Conservation (phyloP, 2,329 filamentous ascomycete genomes). For the Fusarium longipes region DNA sequence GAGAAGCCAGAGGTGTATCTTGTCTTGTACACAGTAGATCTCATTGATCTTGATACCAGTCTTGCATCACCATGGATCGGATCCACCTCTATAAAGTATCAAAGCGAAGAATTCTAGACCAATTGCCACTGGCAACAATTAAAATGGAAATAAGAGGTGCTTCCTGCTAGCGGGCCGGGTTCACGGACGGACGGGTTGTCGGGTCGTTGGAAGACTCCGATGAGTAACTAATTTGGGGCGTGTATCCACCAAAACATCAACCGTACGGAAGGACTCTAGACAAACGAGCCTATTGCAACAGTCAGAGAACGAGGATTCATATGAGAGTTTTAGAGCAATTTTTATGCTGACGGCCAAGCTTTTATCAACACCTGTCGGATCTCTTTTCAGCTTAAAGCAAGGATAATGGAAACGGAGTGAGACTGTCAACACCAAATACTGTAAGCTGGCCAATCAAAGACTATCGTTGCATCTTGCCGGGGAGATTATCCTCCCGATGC, state of each 20-base stretch:
- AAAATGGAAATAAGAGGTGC: neutral
- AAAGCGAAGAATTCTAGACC: neutral
- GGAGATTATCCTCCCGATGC: constrained; percentile 29
- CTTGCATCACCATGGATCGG: neutral
- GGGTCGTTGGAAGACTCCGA: constrained; percentile 51
- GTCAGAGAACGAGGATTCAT: neutral
- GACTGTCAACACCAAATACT: constrained; percentile 1
- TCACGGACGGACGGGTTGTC: constrained; percentile 44
- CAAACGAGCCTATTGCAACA: neutral
- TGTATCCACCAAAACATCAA: constrained; percentile 3
- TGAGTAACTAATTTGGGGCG: constrained; percentile 13
- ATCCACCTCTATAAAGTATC: constrained; percentile 7
- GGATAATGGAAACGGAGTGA: neutral
- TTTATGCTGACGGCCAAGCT: constrained; percentile 23
- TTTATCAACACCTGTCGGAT: constrained; percentile 4
- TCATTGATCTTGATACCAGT: neutral
- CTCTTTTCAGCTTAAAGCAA: neutral
- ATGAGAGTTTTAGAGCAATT: neutral
- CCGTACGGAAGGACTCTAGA: neutral
- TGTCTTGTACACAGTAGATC: neutral
- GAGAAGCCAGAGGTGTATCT: neutral
- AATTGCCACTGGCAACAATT: neutral
- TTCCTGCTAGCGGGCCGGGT: constrained; percentile 16
- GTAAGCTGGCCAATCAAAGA: constrained; percentile 5
- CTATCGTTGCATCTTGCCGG: neutral